phyloP scores from a whole-genome alignment of 78 protist genomes.

The Planoprotostelium fungivorum region DNA sequence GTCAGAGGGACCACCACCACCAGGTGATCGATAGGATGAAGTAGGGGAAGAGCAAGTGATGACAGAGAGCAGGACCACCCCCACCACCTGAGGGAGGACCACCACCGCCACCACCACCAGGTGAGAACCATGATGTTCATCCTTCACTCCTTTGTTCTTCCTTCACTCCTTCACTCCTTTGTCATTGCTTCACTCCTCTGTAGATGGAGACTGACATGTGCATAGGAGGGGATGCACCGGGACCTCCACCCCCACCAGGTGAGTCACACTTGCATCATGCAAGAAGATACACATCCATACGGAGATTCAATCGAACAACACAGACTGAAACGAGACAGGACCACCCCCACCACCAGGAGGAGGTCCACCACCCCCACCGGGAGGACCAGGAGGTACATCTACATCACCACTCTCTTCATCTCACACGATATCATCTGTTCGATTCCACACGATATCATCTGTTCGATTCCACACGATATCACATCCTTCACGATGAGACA shows the following conservation, averaged over 20 bases:
- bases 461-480: no score
- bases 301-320: no score
- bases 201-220: no score
- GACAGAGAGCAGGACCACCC: no score
- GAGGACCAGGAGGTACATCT: background rate
- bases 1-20: background rate
- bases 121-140: background rate
- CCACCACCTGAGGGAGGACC: background rate
- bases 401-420: no score
- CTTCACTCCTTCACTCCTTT: no score
- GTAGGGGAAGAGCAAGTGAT: background rate
- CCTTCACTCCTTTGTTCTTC: background rate
- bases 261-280: no score
- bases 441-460: no score
- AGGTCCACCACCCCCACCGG: background rate
- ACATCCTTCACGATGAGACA: no score
- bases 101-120: background rate
- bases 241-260: background rate
- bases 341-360: background rate
- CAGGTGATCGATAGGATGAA: background rate
- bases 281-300: no score
- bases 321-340: background rate
- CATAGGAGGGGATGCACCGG: background rate
- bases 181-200: no score
- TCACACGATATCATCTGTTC: no score